Evolutionary conservation across 345 rosid genomes (phyloP), one percentile per base, ranked within the genome.

Genomic region (Reutealis trisperma): DNA sequence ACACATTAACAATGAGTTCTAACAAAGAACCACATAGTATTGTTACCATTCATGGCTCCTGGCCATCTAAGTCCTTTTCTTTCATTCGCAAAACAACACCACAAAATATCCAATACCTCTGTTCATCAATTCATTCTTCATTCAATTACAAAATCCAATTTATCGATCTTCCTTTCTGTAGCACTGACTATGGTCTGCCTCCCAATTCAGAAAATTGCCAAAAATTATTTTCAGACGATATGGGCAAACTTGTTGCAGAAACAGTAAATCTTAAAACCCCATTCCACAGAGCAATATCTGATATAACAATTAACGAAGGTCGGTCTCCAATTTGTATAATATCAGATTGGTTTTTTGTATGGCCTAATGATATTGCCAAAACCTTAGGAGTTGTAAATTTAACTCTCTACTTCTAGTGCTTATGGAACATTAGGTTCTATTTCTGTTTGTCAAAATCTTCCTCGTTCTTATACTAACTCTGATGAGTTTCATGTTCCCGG

Each of bases 1-100:
- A 27, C 30, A 27, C 30, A 27, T 27, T 27, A 27, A 27, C 30
- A 27, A 27, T 27, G 30, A 27, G 30, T 27, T 27, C 30, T 27
- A 27, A 27, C 30, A 27, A 27, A 27, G 30, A 27, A 27, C 30
- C 30, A 27, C 30, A 27, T 27, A 27, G 30, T 27, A 27, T 27
- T 27, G 30, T 27, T 27, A 27, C 30, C 30, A 4, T 22, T 64
- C 37, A 75, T 87, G 92, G 89, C 86, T 7, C 89, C 83, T 9
- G 90, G 90, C 69, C 92, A 85, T 85, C 87, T 89, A 18, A 83
- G 79, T 14, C 92, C 90, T 6, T 85, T 84, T 74, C 76, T 89
- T 19, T 81, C 83, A 11, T 80, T 89, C 0, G 90, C 88, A 15
- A 75, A 60, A 16, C 77, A 65, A 37, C 64, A 86, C 85, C 86